Evolutionary conservation across 2,329 filamentous ascomycete species (phyloP).

Genomic region (Purpureocillium takamizusanense): DNA sequence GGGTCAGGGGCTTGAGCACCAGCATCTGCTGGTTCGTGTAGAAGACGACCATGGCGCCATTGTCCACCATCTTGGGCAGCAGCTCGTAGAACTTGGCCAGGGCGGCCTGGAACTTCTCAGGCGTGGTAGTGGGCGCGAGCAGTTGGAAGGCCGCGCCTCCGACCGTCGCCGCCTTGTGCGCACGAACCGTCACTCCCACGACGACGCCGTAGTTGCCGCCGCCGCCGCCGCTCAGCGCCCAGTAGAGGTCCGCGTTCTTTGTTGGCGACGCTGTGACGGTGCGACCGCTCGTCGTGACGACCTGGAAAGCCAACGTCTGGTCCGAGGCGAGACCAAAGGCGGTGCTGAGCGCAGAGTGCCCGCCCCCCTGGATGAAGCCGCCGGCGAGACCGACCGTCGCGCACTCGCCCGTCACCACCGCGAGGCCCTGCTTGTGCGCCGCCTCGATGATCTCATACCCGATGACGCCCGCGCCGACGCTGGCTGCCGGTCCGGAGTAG

Average conservation of each 20-base stretch:
- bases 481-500: constrained; percentile 43
- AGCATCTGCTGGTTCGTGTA: too few species aligned
- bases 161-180: too few species aligned
- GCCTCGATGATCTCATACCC: constrained; percentile 38
- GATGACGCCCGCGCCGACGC: constrained; percentile 44
- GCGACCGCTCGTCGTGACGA: constrained; percentile 41
- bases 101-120: too few species aligned
- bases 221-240: constrained; percentile 49
- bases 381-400: constrained; percentile 48
- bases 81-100: too few species aligned
- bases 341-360: constrained; percentile 42
- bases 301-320: constrained; percentile 43
- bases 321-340: constrained; percentile 49
- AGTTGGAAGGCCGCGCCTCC: too few species aligned
- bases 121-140: too few species aligned
- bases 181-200: constrained; percentile 22
- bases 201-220: constrained; percentile 37
- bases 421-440: constrained; percentile 35
- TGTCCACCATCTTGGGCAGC: too few species aligned
- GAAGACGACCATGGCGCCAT: too few species aligned
- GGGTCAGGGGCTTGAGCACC: too few species aligned
- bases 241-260: constrained; percentile 43
- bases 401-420: constrained; percentile 44
- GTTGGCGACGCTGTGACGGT: constrained; percentile 33
- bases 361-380: constrained; percentile 47